Conservation (phyloP, 805 yeast species). For the Brettanomyces naardenensis region DNA sequence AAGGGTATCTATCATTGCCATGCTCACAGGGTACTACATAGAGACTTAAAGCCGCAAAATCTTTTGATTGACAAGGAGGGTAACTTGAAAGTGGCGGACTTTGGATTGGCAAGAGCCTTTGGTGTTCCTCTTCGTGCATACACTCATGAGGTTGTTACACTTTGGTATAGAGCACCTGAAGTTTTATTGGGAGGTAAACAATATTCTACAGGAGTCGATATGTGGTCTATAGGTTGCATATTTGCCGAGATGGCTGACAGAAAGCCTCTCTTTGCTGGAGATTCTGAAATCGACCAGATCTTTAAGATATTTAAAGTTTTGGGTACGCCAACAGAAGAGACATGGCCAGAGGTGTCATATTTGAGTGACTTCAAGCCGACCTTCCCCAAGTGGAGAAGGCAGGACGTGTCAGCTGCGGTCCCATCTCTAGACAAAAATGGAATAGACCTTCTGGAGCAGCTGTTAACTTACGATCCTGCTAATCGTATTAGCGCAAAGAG, state of each 20-base stretch:
- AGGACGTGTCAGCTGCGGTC: conserved; percentile 59
- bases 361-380: conserved; percentile 91
- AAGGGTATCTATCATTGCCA: conserved; percentile 92
- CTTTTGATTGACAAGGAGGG: conserved; percentile 93
- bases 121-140: conserved; percentile 96
- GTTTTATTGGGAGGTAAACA: conserved; percentile 93
- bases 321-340: conserved; percentile 90
- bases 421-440: conserved; percentile 81
- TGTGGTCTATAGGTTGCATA: conserved; percentile 98
- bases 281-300: conserved; percentile 95
- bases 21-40: conserved; percentile 86
- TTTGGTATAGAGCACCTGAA: conserved; percentile 98
- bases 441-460: conserved; percentile 67
- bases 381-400: conserved; percentile 84
- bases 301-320: conserved; percentile 85
- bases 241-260: conserved; percentile 97
- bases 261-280: conserved; percentile 93
- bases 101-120: conserved; percentile 94
- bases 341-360: conserved; percentile 90
- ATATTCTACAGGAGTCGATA: conserved; percentile 95
- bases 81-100: conserved; percentile 82
- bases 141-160: conserved; percentile 95
- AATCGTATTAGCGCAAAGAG: conserved; percentile 90
- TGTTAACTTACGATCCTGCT: conserved; percentile 89
- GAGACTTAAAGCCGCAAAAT: conserved; percentile 96